Base-by-base conservation (phyloP, 805 yeast genomes). In the Myxozyma geophila region DNA sequence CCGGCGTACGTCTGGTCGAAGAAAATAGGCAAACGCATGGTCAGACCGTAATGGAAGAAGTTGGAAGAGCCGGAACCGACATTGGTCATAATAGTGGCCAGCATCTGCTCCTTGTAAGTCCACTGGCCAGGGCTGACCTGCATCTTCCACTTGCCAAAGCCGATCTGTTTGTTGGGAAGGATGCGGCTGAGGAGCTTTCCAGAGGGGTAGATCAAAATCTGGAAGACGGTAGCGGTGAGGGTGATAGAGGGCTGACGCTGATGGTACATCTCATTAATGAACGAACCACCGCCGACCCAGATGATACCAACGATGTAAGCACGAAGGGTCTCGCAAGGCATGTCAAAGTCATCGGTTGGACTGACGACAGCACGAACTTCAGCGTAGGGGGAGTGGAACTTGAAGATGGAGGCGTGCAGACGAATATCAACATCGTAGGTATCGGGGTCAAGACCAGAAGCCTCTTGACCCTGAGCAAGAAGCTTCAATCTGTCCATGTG, bases 81-180 rank as follows among this genome's bases (percentile, higher is more conserved):
- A 59, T 63, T 63, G 46, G 59, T 54, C 59, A 79, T 73, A 46
- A 80, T 67, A 66, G 89, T 82, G 10, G 86, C 77, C 63, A 86
- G 78, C 87, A 85, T 84, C 73, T 86, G 89, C 71, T 86, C 90
- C 71, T 86, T 86, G 66, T 74, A 77, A 43, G 79, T 77, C 86
- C 87, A 86, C n/a, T 87, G 87, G 12, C 88, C 87, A 5, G 88
- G 87, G 70, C 84, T 85, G 62, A 85, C 71, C 69, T 71, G 76
- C 74, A 74, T 70, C 67, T 79, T 76, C 21, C 70, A 76, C 51
- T 84, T 81, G 9, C 59, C 48, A 7, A 87, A 87, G 70, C 84
- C 85, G 62, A 85, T 71, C 67, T 71, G 77, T 75, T 75, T 77
- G 59, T 80, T 80, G 23, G 87, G 87, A 36, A 83, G 62, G 51